Evolutionary conservation across 2,329 filamentous ascomycete genomes (phyloP), one percentile per base, ranked within the genome.

Genomic region (Alternaria ethzedia): DNA sequence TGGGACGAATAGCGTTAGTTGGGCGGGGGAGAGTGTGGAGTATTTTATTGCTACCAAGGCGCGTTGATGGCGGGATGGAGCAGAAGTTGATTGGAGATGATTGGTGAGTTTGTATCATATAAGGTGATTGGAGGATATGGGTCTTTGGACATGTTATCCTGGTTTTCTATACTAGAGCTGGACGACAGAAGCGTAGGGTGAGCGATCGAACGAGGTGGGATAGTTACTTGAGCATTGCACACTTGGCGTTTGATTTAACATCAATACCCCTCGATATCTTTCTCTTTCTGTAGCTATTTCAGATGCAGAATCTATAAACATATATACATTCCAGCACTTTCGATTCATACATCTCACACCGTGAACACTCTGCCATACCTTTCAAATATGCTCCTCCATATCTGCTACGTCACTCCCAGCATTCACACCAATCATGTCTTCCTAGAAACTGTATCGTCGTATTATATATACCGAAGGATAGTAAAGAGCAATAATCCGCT

Each of bases 21-120:
- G 96, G 96, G 95, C 92, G 13, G 91, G 91, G 69, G 88, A 90
- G 55, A 90, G 90, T 25, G 95, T 95, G 26, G 88, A 89, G 59
- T 99, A 96, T 81, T 98, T 91, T 77, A 91, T 98, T 76, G 94
- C 95, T 15, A 75, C 68, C 28, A 85, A 85, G 70, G 75, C 87
- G 72, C 81, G 83, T 67, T 77, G 58, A 69, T n/a, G 51, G 20
- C 9, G 9, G 15, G 36, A 15, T n/a, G 15, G 28, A 4, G 7
- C n/a, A n/a, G n/a, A n/a, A 9, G 5, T 17, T 6, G 15, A 17
- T 17, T 17, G 36, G 36, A 17, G 36, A 17, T 17, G 36, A 8
- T n/a, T 17, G 15, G 15, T 10, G 36, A 41, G 28, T 23, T 52
- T 36, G 30, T 36, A 36, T 36, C 32, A 36, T 25, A 52, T 8